These are phyloP conservation scores for Linum trigynum DNA, from an alignment of 345 rosid genomes.

Conservation along the genomic window DNA sequence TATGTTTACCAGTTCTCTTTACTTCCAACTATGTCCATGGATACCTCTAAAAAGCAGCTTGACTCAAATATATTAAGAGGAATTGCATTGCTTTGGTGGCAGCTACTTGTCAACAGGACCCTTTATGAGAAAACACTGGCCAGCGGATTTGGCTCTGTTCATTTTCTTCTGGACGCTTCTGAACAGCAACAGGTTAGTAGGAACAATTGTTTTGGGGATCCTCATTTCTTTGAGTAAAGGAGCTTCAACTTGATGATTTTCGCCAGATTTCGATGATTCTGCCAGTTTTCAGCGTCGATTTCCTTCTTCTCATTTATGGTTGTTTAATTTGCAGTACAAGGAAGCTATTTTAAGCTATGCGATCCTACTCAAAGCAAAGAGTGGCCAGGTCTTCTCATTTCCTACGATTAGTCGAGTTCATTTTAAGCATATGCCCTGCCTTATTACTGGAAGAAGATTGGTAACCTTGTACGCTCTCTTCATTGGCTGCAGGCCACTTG, in stretches of 20 bases:
- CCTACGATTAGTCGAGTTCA: background rate
- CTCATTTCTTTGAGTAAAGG: background rate
- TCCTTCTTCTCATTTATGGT: background rate
- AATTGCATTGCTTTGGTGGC: constrained; percentile 14
- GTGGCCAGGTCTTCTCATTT: constrained; percentile 47
- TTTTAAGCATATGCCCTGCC: no score
- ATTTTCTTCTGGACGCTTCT: constrained; percentile 93
- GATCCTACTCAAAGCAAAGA: constrained; percentile 57
- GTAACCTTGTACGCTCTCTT: background rate
- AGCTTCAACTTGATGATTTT: no score
- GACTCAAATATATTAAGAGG: background rate
- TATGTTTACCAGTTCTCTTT: constrained; percentile 27
- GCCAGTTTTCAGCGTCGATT: no score
- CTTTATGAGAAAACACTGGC: constrained; percentile 95
- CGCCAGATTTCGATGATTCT: no score
- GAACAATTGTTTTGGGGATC: background rate
- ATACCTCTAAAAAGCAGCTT: background rate
- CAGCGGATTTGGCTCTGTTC: constrained; percentile 89
- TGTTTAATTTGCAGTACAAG: constrained; percentile 55
- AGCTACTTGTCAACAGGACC: constrained; percentile 88
- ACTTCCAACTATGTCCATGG: background rate
- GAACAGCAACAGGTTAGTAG: constrained; percentile 83
- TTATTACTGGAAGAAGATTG: no score
- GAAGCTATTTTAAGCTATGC: constrained; percentile 85
- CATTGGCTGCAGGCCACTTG: constrained; percentile 35